Conservation (phyloP, 2,329 filamentous ascomycete genomes). For the Knufia fluminis region DNA sequence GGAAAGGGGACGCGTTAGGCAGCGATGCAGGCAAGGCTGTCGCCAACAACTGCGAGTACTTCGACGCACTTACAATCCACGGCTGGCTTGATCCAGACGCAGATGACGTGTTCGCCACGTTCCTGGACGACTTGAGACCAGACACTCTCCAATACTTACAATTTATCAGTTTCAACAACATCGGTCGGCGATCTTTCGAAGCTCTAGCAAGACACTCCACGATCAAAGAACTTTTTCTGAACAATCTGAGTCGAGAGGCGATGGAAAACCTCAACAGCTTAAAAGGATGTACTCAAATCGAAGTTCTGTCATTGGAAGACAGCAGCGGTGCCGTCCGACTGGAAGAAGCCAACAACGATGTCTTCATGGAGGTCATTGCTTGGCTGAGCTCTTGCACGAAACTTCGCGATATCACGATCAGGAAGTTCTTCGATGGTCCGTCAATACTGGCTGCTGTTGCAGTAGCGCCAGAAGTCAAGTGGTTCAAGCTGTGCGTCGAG, state of each 20-base stretch:
- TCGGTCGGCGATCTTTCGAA: constrained; percentile 47
- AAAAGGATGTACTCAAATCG: constrained; percentile 41
- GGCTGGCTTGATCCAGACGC: constrained; percentile 38
- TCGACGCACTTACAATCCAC: constrained; percentile 52
- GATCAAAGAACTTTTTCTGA: constrained; percentile 45
- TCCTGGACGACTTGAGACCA: constrained; percentile 47
- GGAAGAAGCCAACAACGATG: constrained; percentile 44
- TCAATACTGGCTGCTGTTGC: constrained; percentile 26
- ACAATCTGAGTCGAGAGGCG: constrained; percentile 39
- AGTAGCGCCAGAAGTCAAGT: constrained; percentile 22
- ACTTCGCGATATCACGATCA: constrained; percentile 44
- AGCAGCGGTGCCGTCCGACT: constrained; percentile 36
- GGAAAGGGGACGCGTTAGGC: constrained; percentile 51
- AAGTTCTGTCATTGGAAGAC: constrained; percentile 42
- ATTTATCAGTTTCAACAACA: constrained; percentile 46
- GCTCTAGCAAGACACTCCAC: constrained; percentile 43
- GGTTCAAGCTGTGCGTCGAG: constrained; percentile 26
- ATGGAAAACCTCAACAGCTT: constrained; percentile 42
- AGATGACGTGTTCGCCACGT: constrained; percentile 50
- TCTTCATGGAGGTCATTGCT: constrained; percentile 41
- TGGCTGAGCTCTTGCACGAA: constrained; percentile 48
- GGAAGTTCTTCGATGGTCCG: constrained; percentile 43
- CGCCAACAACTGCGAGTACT: constrained; percentile 49
- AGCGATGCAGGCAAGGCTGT: constrained; percentile 47
- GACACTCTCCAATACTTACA: constrained; percentile 52